Percentiles rank a stretch among this genome's conserved stretches.
These are phyloP conservation scores for Salvia rosmarinus DNA, from an alignment of 257 asterid species.

Conservation along the genomic window DNA sequence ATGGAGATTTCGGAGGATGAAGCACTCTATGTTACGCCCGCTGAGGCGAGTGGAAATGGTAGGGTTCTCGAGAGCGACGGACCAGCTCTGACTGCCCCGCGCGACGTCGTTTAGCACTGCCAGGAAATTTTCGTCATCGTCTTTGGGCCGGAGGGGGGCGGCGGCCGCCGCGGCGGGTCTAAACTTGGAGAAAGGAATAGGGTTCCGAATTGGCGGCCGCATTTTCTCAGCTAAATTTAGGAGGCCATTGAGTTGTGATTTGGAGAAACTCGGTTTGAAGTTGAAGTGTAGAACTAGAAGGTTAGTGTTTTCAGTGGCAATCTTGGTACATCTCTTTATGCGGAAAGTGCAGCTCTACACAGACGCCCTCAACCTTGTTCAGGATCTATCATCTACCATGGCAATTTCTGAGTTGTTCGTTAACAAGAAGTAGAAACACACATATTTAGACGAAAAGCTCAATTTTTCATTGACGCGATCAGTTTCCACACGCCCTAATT, in stretches of 20 bases:
- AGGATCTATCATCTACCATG: too few relatives aligned
- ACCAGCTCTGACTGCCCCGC: conserved; percentile 71
- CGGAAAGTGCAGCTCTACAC: not conserved
- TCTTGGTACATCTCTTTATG: conserved; percentile 8
- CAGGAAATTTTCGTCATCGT: conserved; percentile 66
- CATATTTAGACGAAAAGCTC: too few relatives aligned
- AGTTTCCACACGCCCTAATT: too few relatives aligned
- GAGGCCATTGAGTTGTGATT: conserved; percentile 27
- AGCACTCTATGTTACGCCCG: conserved; percentile 59
- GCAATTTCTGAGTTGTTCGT: too few relatives aligned
- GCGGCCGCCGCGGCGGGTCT: conserved; percentile 32
- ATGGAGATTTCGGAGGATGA: conserved; percentile 61
- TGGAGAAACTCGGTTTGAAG: not conserved
- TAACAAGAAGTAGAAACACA: too few relatives aligned
- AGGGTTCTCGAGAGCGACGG: conserved; percentile 50
- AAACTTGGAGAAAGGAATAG: conserved; percentile 31
- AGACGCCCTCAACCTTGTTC: too few relatives aligned
- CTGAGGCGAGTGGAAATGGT: conserved; percentile 53
- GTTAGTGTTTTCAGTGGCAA: not conserved
- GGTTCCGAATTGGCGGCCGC: conserved; percentile 38
- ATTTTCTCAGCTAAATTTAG: conserved; percentile 31
- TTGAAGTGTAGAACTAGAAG: too few relatives aligned
- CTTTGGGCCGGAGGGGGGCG: conserved; percentile 36
- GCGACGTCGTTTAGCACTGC: conserved; percentile 60
- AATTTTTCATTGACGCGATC: too few relatives aligned